These are phyloP conservation scores for Xylariaceae sp. DNA, from an alignment of 2,329 filamentous ascomycete genomes.

Conservation along the genomic window DNA sequence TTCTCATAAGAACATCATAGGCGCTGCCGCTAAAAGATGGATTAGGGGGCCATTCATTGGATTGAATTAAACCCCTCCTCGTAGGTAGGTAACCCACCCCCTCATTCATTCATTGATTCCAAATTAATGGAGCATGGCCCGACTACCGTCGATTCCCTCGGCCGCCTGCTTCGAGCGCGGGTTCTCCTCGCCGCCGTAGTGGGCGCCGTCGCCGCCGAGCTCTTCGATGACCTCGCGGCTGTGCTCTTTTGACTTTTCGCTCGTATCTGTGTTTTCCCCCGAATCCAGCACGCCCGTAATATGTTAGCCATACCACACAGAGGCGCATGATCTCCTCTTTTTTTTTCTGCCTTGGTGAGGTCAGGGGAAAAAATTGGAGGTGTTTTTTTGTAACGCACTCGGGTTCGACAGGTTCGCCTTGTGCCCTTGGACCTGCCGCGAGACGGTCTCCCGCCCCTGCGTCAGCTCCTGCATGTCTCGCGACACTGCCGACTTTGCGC, in stretches of 20 bases:
- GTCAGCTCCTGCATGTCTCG: conserved; percentile 38
- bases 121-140: conserved; percentile 25
- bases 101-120: too few species aligned
- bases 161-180: conserved; percentile 38
- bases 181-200: conserved; percentile 38
- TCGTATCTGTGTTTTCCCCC: conserved; percentile 39
- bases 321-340: too few species aligned
- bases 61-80: too few species aligned
- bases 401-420: conserved; percentile 45
- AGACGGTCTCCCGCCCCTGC: conserved; percentile 27
- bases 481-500: conserved; percentile 36
- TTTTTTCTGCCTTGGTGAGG: too few species aligned
- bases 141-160: conserved; percentile 35
- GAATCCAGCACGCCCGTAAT: too few species aligned
- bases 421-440: conserved; percentile 32
- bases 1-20: too few species aligned
- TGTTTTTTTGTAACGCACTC: conserved; percentile 34
- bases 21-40: too few species aligned
- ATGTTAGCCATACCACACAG: too few species aligned
- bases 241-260: conserved; percentile 40
- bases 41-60: too few species aligned
- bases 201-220: conserved; percentile 38
- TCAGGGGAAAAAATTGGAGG: too few species aligned
- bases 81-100: too few species aligned
- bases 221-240: conserved; percentile 36